phyloP scores from a whole-genome alignment of 345 rosid genomes.

The Angophora floribunda region DNA sequence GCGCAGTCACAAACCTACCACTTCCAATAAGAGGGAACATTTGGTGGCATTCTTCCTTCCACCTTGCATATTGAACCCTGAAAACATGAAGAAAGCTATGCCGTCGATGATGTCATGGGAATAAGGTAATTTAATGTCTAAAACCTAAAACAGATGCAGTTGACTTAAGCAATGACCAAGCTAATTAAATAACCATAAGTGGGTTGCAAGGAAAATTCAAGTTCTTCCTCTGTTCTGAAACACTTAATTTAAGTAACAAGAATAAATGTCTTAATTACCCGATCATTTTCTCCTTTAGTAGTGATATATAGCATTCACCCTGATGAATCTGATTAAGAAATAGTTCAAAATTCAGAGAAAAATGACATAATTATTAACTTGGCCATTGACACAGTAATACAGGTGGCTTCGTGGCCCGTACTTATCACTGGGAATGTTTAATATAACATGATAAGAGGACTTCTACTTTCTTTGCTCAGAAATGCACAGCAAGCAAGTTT shows the following conservation, averaged over 20 bases:
- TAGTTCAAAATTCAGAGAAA: neutral
- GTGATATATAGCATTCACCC: neutral
- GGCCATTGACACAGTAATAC: neutral
- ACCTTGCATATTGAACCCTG: slow-evolving; percentile 65
- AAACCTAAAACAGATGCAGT: neutral
- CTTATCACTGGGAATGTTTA: neutral
- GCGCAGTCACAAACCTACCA: slow-evolving; percentile 83
- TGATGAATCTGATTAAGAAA: neutral
- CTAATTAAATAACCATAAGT: neutral
- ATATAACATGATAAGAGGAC: neutral
- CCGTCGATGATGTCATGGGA: neutral
- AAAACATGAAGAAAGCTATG: neutral
- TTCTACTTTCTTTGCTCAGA: neutral
- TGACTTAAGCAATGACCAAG: neutral
- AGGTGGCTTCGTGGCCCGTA: neutral
- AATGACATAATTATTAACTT: neutral
- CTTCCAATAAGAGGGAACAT: slow-evolving; percentile 85
- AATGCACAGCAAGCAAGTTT: neutral
- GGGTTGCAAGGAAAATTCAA: neutral
- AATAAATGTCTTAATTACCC: neutral
- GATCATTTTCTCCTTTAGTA: neutral
- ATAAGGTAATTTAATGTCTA: neutral
- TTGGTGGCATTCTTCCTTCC: slow-evolving; percentile 74
- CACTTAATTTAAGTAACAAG: neutral
- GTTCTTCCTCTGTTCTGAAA: neutral